Evolutionary conservation across 176 grass and related monocot genomes (phyloP).

Genomic region (Hyparrhenia diplandra): DNA sequence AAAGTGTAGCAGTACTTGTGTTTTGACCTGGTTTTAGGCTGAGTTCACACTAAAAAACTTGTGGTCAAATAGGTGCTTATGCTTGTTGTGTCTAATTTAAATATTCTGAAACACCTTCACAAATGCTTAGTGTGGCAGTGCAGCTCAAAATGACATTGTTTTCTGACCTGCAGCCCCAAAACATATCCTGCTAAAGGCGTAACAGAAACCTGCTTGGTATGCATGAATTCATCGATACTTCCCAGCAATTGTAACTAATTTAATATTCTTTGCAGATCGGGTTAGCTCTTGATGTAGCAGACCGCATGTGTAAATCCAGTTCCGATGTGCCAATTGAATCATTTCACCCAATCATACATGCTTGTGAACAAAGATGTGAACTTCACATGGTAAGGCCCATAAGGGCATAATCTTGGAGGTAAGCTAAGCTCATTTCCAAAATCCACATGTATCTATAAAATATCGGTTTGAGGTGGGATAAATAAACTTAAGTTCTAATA

Average conservation of each 20-base stretch:
- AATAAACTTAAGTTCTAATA: not conserved
- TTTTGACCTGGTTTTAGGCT: not conserved
- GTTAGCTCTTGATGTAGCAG: too few relatives aligned
- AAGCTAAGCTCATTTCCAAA: not conserved
- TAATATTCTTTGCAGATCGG: too few relatives aligned
- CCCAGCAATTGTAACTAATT: too few relatives aligned
- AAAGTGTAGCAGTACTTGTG: not conserved
- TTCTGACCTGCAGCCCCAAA: not conserved
- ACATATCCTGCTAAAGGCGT: constrained; percentile 9
- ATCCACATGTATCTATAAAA: not conserved
- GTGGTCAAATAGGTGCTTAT: constrained; percentile 6
- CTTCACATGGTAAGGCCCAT: too few relatives aligned
- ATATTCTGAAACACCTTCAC: constrained; percentile 10
- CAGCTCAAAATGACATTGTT: not conserved
- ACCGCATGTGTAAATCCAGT: too few relatives aligned
- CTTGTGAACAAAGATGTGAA: too few relatives aligned
- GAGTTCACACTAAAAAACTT: constrained; percentile 2
- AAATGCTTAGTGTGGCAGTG: not conserved
- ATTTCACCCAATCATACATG: too few relatives aligned
- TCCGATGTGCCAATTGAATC: too few relatives aligned
- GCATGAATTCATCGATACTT: too few relatives aligned
- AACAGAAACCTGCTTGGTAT: constrained; percentile 16
- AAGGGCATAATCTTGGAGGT: too few relatives aligned
- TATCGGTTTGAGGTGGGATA: constrained; percentile 8
- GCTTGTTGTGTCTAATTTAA: constrained; percentile 4